Evolutionary conservation across 2,329 filamentous ascomycete species (phyloP).

Genomic region (Fusarium liriodendri): DNA sequence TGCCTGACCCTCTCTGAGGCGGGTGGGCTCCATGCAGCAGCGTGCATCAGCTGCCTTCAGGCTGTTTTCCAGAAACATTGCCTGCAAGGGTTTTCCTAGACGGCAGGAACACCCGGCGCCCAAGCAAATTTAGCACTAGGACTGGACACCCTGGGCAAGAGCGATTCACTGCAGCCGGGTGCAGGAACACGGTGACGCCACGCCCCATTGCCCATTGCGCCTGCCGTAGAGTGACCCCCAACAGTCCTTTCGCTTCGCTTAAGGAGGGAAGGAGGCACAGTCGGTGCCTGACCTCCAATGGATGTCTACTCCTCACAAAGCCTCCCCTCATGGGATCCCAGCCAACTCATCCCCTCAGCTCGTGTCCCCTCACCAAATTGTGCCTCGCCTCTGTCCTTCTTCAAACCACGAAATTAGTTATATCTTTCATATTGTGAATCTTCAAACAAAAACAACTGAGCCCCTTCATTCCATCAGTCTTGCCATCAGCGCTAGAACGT

Average conservation of each 20-base stretch:
- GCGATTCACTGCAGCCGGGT: neutral
- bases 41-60: neutral
- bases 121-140: neutral
- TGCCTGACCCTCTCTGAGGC: neutral
- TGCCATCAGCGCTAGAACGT: neutral
- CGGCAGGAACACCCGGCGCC: neutral
- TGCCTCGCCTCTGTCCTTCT: neutral
- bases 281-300: neutral
- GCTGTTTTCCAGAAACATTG: conserved; percentile 31
- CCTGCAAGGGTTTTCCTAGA: conserved; percentile 13
- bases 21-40: neutral
- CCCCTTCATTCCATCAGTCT: neutral
- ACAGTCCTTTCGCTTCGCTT: neutral
- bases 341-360: neutral
- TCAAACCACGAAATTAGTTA: neutral
- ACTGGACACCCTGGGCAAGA: neutral
- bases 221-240: conserved; percentile 6
- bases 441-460: neutral
- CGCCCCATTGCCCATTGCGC: conserved; percentile 5
- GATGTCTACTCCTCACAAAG: conserved; percentile 4
- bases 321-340: conserved; percentile 5
- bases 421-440: neutral
- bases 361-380: neutral
- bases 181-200: conserved; percentile 28
- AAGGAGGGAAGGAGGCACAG: neutral